Base-by-base conservation (phyloP, 2,329 filamentous ascomycete species). In the Emmonsiellopsis sp. region DNA sequence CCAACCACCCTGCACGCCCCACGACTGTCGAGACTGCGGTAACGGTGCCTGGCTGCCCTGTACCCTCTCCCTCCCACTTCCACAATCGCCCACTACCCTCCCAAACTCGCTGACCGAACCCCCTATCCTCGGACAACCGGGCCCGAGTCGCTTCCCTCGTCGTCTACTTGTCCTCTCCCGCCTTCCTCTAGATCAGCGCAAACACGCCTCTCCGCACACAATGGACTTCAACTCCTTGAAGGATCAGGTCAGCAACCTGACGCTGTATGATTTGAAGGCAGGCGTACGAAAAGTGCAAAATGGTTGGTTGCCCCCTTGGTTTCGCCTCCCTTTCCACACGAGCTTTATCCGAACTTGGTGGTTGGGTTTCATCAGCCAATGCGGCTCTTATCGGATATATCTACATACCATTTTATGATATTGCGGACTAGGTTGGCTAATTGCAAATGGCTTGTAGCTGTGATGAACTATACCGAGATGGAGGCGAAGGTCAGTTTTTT, bases 391-490 rank as follows among this genome's bases (percentile, higher is more conserved):
- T 34, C 47, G 11, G n/a, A 33, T 31, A 21, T 17, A 7, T 39
- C 27, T 46, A 13, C 32, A 31, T 45, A 8, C 21, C 49, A 17
- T 21, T 6, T 51, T 34, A 21, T 10, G n/a, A 13, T 13, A 33
- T 33, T 9, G 9, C 32, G 34, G 48, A 36, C 42, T 40, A 21
- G 8, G 39, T 27, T 47, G 37, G 55, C 55, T 56, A 51, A 56
- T 43, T 11, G 21, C 21, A 27, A 27, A 27, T 49, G 10, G 33
- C 46, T 43, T 56, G 21, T 64, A 95, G 90, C 90, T 60, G 90
- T 95, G 56, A 95, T 96, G 91, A 96, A 95, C 74, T 95, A 92
- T 71, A 95, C 91, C 42, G 91, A 96, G 68, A 92, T 93, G 87
- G 88, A 94, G 74, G 71, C 80, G 55, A 84, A 84, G 74, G 79